Percentiles rank a stretch among this genome's conserved stretches.
Conservation (phyloP, 177 flowering plant genomes). For the Tripterygium wilfordii region DNA sequence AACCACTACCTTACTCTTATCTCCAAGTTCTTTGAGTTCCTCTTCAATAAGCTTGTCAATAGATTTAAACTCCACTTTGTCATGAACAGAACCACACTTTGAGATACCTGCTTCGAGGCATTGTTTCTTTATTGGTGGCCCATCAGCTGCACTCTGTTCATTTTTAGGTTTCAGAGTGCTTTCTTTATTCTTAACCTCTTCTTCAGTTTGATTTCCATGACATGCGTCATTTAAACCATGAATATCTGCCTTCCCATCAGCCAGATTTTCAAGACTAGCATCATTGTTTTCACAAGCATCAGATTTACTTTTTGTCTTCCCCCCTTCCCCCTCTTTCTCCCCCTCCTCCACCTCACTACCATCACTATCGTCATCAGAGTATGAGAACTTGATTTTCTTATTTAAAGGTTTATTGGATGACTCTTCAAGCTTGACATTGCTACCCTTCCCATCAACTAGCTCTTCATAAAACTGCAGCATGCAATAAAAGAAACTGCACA, state of each 20-base stretch:
- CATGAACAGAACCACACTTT: constrained; percentile 12
- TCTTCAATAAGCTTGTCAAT: constrained; percentile 84
- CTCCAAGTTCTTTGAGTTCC: constrained; percentile 74
- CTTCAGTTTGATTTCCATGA: constrained; percentile 12
- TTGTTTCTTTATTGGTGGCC: constrained; percentile 57
- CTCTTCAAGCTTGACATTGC: constrained; percentile 17
- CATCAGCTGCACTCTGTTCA: constrained; percentile 21
- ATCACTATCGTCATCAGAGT: constrained; percentile 51
- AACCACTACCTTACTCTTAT: constrained; percentile 61
- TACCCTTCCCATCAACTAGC: constrained; percentile 48
- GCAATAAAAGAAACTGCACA: constrained; percentile 1
- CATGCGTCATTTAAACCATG: not conserved
- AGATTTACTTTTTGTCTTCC: too few species aligned
- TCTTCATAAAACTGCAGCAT: constrained; percentile 75
- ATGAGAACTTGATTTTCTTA: constrained; percentile 56
- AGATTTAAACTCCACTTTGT: constrained; percentile 43
- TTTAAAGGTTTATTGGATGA: constrained; percentile 46
- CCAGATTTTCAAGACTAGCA: constrained; percentile 15
- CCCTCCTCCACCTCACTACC: constrained; percentile 16
- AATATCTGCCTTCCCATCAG: constrained; percentile 12
- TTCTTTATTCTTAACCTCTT: constrained; percentile 5
- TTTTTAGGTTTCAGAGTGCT: constrained; percentile 5
- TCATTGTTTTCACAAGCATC: too few species aligned
- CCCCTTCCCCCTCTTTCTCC: constrained; percentile 5
- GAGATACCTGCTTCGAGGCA: constrained; percentile 33